phyloP scores from a whole-genome alignment of 768 basidiomycete species.

The Strobilomyces confusus region DNA sequence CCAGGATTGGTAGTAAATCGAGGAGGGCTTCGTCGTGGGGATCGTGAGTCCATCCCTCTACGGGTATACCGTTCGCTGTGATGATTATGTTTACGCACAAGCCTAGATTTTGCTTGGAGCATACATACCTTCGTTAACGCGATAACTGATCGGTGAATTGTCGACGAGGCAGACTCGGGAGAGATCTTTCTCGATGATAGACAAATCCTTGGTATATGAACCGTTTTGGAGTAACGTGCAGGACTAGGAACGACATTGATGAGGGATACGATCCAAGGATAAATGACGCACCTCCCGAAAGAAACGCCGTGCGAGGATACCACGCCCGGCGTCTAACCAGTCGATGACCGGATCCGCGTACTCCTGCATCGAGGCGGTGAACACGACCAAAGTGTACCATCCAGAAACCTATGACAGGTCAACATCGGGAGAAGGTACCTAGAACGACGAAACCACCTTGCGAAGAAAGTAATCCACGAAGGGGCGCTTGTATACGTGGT shows the following conservation, averaged over 20 bases:
- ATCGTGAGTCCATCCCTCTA: slow-evolving; percentile 99
- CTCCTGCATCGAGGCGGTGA: slow-evolving; percentile 98
- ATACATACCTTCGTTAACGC: slow-evolving; percentile 79
- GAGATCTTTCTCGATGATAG: slow-evolving; percentile 84
- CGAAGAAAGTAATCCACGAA: slow-evolving; percentile 94
- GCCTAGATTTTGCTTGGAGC: neutral
- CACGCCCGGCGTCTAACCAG: slow-evolving; percentile 94
- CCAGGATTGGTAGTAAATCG: slow-evolving; percentile 91
- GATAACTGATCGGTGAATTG: slow-evolving; percentile 93
- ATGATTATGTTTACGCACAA: neutral
- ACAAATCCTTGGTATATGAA: slow-evolving; percentile 90
- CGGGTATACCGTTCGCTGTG: slow-evolving; percentile 94
- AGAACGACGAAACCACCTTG: slow-evolving; percentile 51
- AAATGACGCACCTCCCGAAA: slow-evolving; percentile 78
- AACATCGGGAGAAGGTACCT: neutral
- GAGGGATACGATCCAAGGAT: neutral
- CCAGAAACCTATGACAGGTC: slow-evolving; percentile 71
- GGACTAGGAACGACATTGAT: slow-evolving; percentile 46
- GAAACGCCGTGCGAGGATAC: slow-evolving; percentile 81
- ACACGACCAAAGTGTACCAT: slow-evolving; percentile 99
- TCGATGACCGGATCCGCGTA: slow-evolving; percentile 99
- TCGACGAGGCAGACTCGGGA: slow-evolving; percentile 93
- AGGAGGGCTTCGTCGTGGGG: slow-evolving; percentile 95
- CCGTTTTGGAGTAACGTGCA: slow-evolving; percentile 92
- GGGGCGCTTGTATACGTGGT: slow-evolving; percentile 98